A percentile compares a stretch with the other conserved stretches of the same genome.
These are phyloP conservation scores for Byssoonygena ceratinophila DNA, from an alignment of 2,329 filamentous ascomycete genomes.

Conservation along the genomic window DNA sequence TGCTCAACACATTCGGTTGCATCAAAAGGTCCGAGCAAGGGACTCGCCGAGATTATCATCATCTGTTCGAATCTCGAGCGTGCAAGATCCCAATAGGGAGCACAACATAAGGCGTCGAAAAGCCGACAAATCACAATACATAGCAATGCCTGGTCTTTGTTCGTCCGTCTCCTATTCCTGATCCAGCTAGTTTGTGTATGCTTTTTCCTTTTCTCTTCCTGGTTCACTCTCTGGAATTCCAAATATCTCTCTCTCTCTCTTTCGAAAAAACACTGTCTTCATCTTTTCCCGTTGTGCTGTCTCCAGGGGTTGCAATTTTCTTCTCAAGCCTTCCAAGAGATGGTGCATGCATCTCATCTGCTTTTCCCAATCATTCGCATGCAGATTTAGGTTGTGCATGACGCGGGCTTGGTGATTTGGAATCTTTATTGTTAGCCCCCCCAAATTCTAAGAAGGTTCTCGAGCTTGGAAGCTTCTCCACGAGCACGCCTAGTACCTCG, in stretches of 20 bases:
- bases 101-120: neutral
- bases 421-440: conserved; percentile 9
- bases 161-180: conserved; percentile 6
- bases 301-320: neutral
- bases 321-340: neutral
- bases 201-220: neutral
- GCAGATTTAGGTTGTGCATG: conserved; percentile 12
- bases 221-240: neutral
- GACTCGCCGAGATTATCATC: too few species aligned
- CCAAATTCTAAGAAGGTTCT: conserved; percentile 1
- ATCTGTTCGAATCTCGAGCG: too few species aligned
- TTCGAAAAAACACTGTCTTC: neutral
- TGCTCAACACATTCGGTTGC: neutral
- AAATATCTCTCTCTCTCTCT: neutral
- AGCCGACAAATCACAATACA: neutral
- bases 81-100: neutral
- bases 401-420: conserved; percentile 10
- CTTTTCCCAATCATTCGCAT: conserved; percentile 1
- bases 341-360: neutral
- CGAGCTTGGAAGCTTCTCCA: conserved; percentile 5
- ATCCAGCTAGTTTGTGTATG: conserved; percentile 9
- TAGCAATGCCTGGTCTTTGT: neutral
- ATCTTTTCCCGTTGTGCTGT: neutral
- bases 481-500: neutral
- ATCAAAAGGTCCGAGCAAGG: neutral